Conservation (phyloP, 2,329 filamentous ascomycete genomes). For the Pseudohalonectria lignicola region DNA sequence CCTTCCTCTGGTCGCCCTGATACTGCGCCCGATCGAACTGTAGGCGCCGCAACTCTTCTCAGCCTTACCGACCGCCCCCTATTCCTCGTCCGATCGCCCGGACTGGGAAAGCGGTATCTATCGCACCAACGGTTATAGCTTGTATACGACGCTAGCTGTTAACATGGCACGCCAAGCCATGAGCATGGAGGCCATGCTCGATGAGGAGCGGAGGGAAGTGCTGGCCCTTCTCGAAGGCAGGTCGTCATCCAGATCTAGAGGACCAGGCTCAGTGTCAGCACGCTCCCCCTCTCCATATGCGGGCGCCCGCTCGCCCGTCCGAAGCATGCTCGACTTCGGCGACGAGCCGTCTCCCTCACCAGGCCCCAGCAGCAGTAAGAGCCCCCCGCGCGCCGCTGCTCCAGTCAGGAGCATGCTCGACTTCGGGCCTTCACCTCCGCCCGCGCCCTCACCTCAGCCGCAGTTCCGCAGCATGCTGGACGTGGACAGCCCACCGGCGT, state of each 20-base stretch:
- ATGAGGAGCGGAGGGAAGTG: conserved; percentile 67
- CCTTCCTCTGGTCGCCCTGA: too few species aligned
- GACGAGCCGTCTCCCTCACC: conserved; percentile 21
- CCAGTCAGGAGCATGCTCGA: conserved; percentile 58
- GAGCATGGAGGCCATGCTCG: conserved; percentile 67
- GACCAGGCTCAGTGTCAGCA: conserved; percentile 9
- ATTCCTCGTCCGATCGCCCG: too few species aligned
- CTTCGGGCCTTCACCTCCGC: conserved; percentile 32
- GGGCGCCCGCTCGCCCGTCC: conserved; percentile 52
- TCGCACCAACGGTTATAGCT: too few species aligned
- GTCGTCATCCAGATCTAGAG: conserved; percentile 11
- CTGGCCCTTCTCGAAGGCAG: conserved; percentile 53
- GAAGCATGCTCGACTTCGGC: conserved; percentile 56
- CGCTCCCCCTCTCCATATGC: conserved; percentile 43
- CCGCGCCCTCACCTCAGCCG: conserved; percentile 22
- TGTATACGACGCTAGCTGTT: too few species aligned
- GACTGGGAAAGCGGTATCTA: too few species aligned
- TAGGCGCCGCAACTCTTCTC: too few species aligned
- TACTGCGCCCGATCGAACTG: too few species aligned
- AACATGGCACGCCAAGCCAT: conserved; percentile 36
- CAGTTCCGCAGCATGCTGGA: conserved; percentile 43
- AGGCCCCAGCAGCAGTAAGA: conserved; percentile 14
- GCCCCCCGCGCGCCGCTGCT: conserved; percentile 25
- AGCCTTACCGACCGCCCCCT: too few species aligned
- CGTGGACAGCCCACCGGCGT: conserved; percentile 23